phyloP scores from a whole-genome alignment of 163 green algal genomes.

The Scenedesmus sp. region DNA sequence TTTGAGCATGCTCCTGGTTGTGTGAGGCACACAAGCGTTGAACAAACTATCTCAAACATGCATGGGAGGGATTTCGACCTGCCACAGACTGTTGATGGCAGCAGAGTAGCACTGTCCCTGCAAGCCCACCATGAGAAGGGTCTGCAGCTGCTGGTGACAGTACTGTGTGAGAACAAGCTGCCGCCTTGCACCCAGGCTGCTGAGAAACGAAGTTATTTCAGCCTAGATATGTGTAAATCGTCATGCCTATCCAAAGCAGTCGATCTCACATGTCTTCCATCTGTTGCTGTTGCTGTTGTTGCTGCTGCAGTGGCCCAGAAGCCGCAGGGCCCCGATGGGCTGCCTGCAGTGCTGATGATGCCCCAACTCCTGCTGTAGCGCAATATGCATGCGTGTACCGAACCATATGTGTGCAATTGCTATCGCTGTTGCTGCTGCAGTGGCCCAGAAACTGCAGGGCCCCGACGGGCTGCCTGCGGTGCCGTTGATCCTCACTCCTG shows the following conservation, averaged over 20 bases:
- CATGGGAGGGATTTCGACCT: not conserved
- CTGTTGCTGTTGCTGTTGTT: not conserved
- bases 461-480: not conserved
- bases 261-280: not conserved
- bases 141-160: not conserved
- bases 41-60: not conserved
- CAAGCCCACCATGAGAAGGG: not conserved
- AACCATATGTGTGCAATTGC: not conserved
- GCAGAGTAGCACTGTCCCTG: not conserved
- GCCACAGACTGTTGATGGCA: not conserved
- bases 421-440: not conserved
- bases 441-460: not conserved
- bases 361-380: not conserved
- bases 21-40: no score
- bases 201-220: no score
- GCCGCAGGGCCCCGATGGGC: not conserved
- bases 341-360: not conserved
- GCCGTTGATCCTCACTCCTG: not conserved
- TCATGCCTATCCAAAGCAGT: not conserved
- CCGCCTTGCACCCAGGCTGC: not conserved
- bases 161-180: not conserved
- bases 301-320: conserved; percentile 2
- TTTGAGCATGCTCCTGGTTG: not conserved
- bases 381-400: not conserved
- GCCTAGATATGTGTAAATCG: not conserved